Evolutionary conservation across 2,329 filamentous ascomycete species (phyloP), one percentile per base, ranked within the genome.

Genomic region (Fusarium illudens): DNA sequence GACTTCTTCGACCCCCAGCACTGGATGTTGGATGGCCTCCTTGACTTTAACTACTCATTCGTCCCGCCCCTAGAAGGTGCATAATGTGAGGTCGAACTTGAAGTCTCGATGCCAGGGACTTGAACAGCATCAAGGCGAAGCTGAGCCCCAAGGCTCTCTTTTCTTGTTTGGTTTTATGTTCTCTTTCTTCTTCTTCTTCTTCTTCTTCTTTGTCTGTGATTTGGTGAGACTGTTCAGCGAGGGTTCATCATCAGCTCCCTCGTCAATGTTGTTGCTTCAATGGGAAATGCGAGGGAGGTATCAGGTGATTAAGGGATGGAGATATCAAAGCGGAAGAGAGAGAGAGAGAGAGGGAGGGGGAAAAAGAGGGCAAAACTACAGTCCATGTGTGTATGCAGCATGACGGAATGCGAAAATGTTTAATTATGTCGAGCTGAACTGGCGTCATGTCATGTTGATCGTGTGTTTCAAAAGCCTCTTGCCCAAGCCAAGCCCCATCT

Each of bases 1-100:
- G 92, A 97, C 77, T 93, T 96, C 65, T 97, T 97, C 75, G 94
- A 97, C 79, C 93, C 94, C 1, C 85, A 97, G 73, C 93, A 95
- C 77, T 97, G 94, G 94, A 93, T 97, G 84, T 83, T 97, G 63
- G 94, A 97, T 77, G 92, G 92, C 13, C 84, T 95, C 32, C 84
- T 96, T 63, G 92, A 94, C 75, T 91, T 95, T 75, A 92, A 92
- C 67, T 94, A 90, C 75, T 85, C 84, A 11, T 90, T 87, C 72
- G 83, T 85, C 34, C 80, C 81, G 59, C 82, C 84, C 1, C 77
- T 88, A 34, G 87, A 90, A 64, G 83, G 85, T 65, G 80, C 84
- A 65, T 87, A 77, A 64, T 33, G 30, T 29, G 22, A 37, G 57
- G 53, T 36, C 49, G 34, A 64, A 36, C n/a, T 13, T 34, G 34